phyloP scores from a whole-genome alignment of 768 basidiomycete genomes.

The Xerocomus spinulosus region DNA sequence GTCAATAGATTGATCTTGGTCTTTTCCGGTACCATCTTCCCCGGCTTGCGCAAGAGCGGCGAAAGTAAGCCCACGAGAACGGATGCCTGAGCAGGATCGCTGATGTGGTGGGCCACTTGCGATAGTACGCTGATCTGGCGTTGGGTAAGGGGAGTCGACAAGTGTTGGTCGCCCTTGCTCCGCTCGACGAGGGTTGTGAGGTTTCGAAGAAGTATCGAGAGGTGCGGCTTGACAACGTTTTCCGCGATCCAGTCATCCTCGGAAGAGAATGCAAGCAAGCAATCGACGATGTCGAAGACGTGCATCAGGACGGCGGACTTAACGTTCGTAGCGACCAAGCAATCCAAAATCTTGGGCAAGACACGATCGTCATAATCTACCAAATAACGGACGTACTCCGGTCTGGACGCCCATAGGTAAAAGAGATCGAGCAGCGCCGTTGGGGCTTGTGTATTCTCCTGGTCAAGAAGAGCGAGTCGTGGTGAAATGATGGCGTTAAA shows the following conservation, averaged over 20 bases:
- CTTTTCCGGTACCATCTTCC: constrained; percentile 76
- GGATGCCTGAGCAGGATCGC: constrained; percentile 65
- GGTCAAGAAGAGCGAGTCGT: constrained; percentile 66
- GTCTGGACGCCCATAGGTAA: constrained; percentile 63
- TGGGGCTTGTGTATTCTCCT: constrained; percentile 89
- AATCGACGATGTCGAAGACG: constrained; percentile 83
- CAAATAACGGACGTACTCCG: constrained; percentile 56
- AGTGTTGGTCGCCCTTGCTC: constrained; percentile 44
- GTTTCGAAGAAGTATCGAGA: constrained; percentile 66
- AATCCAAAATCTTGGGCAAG: constrained; percentile 76
- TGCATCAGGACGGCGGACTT: constrained; percentile 78
- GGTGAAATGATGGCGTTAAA: constrained; percentile 78
- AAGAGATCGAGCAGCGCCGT: constrained; percentile 86
- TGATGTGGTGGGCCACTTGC: constrained; percentile 68
- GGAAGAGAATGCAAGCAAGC: constrained; percentile 52
- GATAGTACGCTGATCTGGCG: constrained; percentile 82
- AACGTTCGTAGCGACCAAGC: constrained; percentile 76
- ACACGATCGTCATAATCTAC: constrained; percentile 63
- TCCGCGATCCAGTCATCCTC: constrained; percentile 48
- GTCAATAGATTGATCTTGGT: constrained; percentile 78
- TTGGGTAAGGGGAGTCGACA: constrained; percentile 66
- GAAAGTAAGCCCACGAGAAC: constrained; percentile 67
- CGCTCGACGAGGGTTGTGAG: constrained; percentile 65
- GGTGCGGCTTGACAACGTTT: constrained; percentile 60
- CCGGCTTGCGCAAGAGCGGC: constrained; percentile 75